Base-by-base conservation (phyloP, 768 basidiomycete species). In the Nevesoporus exiguus region DNA sequence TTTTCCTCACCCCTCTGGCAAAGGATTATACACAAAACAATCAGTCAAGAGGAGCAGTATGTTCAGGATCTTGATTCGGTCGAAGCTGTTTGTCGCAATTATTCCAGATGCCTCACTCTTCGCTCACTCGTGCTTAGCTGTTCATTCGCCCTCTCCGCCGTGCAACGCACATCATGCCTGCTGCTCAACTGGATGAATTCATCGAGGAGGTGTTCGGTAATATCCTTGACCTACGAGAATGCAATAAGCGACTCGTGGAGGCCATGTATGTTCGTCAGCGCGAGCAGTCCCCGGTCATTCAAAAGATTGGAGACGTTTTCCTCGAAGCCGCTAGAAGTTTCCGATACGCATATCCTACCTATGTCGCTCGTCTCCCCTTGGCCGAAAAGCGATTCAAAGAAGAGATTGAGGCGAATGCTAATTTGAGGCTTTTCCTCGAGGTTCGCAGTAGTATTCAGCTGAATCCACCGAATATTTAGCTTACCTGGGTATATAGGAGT, bases 171-270 rank as follows among this genome's bases (percentile, higher is more conserved):
- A 75, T 87, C 53, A 80, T 87, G 60, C 73, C 77, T 5, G 71
- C 76, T 5, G 64, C 78, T 24, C 76, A 82, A 30, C 70, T 96
- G 7, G 87, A 90, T 30, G 83, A 86, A 31, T 96, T 98, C 69
- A 85, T 97, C 47, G 88, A 91, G 41, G 87, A 91, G 31, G 86
- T 95, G 4, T 95, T 98, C 58, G 85, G 89, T 47, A 97, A 97
- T 66, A 84, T 95, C 37, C 76, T 88, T 5, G 90, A 92, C 56
- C 75, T 98, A n/a, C 81, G 90, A 17, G 88, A 90, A 66, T 87
- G 89, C 64, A 92, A 89, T 62, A 79, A 84, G 29, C 79, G 84
- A 11, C 76, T 97, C n/a, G 77, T 98, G 15, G 91, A 95, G 63
- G 82, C 88, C 4, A 81, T 98, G 73, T 84, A 86, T 61, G 86